Base-by-base conservation (phyloP, 1,284 basidiomycete genomes). In the Anthracocystis setariae region DNA sequence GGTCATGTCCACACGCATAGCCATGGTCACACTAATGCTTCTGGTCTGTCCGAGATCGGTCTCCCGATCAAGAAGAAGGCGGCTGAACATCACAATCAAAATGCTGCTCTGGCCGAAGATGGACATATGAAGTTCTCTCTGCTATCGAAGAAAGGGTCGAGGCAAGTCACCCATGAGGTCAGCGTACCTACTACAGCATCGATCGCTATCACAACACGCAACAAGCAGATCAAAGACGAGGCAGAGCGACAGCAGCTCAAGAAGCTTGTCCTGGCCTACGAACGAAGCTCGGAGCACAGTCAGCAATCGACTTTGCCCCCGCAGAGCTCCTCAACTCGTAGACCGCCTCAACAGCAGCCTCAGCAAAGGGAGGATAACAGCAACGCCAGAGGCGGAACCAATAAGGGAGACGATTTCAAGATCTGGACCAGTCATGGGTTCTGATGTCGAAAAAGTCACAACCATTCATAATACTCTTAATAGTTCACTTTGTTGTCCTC, bases 71-170 rank as follows among this genome's bases (percentile, higher is more conserved):
- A 86, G 46, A 68, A 87, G 53, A 86, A 89, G 46, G 46, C 32
- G 8, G 35, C 58, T 23, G 52, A 57, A 43, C 80, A 61, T 4
- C 39, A 18, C 7, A 7, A 7, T 15, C 21, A 20, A 8, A 4
- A 4, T 18, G 8, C 21, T 89, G 88, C 84, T 89, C 23, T 37
- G 12, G 66, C 49, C 8, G 46, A 43, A 10, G 48, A 49, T 9
- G 57, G 71, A 53, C 79, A 90, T 33, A 98, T 98, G 93, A 91
- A 90, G 73, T 99, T 99, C 84, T 94, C 92, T 8, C 86, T 98
- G 43, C 87, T 98, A 67, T 92, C 94, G 5, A 95, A 95, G 86
- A 90, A 90, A 62, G 96, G 95, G 13, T 94, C 93, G 82, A 96
- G 91, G 83, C 91, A 92, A 82, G 92, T 93, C 45, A 77, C 78